Evolutionary conservation across 176 grass and related monocot genomes (phyloP).

Genomic region (Zoysia pacifica): DNA sequence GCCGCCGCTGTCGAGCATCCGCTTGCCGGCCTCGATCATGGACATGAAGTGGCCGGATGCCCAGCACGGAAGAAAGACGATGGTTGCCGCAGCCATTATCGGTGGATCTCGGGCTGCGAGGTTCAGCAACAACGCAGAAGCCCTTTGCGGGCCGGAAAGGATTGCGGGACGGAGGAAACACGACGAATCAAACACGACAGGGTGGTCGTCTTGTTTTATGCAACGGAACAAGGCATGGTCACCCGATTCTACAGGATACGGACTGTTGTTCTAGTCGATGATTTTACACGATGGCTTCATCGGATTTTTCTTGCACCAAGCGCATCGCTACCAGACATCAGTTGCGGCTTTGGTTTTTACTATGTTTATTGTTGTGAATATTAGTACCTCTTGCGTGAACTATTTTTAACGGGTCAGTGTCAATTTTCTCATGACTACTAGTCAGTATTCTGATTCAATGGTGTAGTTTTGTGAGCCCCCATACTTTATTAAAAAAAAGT

Average conservation of each 20-base stretch:
- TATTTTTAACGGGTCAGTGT: not conserved
- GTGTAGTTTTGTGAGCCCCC: no score
- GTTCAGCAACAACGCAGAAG: not conserved
- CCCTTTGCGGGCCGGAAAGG: not conserved
- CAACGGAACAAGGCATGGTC: not conserved
- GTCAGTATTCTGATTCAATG: no score
- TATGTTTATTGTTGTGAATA: not conserved
- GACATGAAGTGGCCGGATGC: constrained; percentile 49
- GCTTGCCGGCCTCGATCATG: constrained; percentile 50
- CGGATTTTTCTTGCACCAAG: not conserved
- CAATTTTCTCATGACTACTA: no score
- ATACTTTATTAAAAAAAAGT: no score
- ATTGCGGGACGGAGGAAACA: not conserved
- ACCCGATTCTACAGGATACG: not conserved
- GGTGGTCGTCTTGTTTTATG: constrained; percentile 2
- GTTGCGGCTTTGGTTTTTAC: not conserved
- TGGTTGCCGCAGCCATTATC: constrained; percentile 18
- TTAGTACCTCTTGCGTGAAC: not conserved
- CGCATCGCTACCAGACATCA: not conserved
- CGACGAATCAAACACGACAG: not conserved
- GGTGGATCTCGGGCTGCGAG: not conserved
- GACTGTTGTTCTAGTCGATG: not conserved
- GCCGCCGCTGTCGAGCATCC: constrained; percentile 21
- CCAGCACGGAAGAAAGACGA: constrained; percentile 28
- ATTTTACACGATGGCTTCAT: not conserved